Evolutionary conservation across 1,284 basidiomycete genomes (phyloP).

Genomic region (Sporisorium iseilematis-ciliati): DNA sequence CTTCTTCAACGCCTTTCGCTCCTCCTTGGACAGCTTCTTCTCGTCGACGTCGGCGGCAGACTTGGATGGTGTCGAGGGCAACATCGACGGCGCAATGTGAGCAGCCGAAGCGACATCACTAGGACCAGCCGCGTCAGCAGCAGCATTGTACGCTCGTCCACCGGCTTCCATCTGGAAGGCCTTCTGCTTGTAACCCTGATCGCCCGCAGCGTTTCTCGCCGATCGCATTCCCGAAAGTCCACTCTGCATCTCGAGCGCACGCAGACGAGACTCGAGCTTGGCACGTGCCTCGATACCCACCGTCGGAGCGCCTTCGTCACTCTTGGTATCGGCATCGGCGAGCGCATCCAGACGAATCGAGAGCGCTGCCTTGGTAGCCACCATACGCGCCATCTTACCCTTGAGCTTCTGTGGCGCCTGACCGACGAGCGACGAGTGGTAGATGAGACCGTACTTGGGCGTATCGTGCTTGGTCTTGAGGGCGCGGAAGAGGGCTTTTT

Average conservation of each 20-base stretch:
- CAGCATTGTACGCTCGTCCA: conserved; percentile 64
- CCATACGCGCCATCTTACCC: conserved; percentile 99
- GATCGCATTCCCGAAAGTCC: conserved; percentile 54
- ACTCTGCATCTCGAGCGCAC: conserved; percentile 78
- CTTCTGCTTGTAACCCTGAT: conserved; percentile 66
- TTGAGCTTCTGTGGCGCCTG: conserved; percentile 98
- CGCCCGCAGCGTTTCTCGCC: conserved; percentile 47
- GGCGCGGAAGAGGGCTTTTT: conserved; percentile 97
- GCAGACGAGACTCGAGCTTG: conserved; percentile 93
- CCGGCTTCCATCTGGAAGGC: conserved; percentile 61
- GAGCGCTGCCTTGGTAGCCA: conserved; percentile 89
- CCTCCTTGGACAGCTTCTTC: conserved; percentile 61
- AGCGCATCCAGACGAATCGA: conserved; percentile 97
- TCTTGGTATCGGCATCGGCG: conserved; percentile 90
- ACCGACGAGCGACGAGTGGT: conserved; percentile 88
- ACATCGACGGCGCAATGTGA: conserved; percentile 69
- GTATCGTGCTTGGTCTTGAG: conserved; percentile 99
- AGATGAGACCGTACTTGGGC: conserved; percentile 97
- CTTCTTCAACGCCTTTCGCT: conserved; percentile 60
- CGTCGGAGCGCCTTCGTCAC: conserved; percentile 80
- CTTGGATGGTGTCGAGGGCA: conserved; percentile 71
- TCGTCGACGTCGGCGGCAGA: conserved; percentile 63
- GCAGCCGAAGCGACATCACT: conserved; percentile 47
- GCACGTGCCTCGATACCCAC: conserved; percentile 92
- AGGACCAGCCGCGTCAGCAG: conserved; percentile 61